These are phyloP conservation scores for Aspergillus cavernicola DNA, from an alignment of 495 filamentous ascomycete genomes.

Conservation along the genomic window DNA sequence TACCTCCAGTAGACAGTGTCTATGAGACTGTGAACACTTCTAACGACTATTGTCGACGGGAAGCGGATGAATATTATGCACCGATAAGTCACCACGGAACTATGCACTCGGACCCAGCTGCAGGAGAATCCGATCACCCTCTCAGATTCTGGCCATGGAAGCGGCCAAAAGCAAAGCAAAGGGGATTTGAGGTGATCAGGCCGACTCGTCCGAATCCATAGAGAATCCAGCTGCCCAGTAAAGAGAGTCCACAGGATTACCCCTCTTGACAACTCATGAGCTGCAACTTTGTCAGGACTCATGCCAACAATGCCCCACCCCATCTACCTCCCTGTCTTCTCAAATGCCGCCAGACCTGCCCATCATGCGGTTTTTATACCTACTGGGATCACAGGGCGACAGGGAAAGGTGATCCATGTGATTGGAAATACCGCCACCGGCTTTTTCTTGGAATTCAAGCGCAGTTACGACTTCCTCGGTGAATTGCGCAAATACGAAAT, in stretches of 20 bases:
- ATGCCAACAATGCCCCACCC: conserved; percentile 3
- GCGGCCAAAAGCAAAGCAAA: conserved; percentile 4
- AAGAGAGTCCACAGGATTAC: too few relatives aligned
- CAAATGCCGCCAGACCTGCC: conserved; percentile 18
- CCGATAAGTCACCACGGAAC: neutral
- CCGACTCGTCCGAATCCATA: conserved; percentile 1
- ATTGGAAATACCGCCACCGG: too few relatives aligned
- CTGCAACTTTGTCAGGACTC: too few relatives aligned
- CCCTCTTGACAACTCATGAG: too few relatives aligned
- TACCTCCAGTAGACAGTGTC: neutral
- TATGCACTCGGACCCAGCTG: neutral
- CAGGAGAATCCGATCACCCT: neutral
- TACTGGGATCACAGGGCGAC: neutral
- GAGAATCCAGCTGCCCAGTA: too few relatives aligned
- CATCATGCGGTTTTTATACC: conserved; percentile 20
- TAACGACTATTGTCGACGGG: conserved; percentile 13
- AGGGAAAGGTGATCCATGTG: too few relatives aligned
- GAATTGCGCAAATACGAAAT: too few relatives aligned
- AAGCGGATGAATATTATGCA: conserved; percentile 14
- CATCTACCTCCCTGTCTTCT: conserved; percentile 19
- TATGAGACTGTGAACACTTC: neutral
- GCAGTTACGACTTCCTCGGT: too few relatives aligned
- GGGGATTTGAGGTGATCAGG: conserved; percentile 17
- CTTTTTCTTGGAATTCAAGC: too few relatives aligned
- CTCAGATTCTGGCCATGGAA: neutral